These are phyloP conservation scores for Chenopodium formosanum DNA, from an alignment of 148 eudicot species.

Conservation along the genomic window DNA sequence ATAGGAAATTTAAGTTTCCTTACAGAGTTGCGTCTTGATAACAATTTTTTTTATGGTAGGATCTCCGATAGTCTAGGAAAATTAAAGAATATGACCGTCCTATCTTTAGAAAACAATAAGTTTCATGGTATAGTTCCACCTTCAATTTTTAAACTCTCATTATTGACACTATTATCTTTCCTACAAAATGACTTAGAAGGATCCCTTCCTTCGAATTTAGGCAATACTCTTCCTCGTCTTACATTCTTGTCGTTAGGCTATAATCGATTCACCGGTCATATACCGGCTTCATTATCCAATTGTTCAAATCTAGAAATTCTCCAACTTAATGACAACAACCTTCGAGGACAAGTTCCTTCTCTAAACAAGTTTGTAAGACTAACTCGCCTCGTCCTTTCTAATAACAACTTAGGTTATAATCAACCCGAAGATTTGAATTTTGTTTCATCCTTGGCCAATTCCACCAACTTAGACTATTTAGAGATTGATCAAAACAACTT, in stretches of 20 bases:
- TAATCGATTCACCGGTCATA: background rate
- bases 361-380: background rate
- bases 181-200: conserved; percentile 2
- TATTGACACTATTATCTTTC: background rate
- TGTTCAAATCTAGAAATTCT: conserved; percentile 2
- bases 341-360: conserved; percentile 29
- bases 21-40: background rate
- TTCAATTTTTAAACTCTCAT: conserved; percentile 16
- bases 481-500: conserved; percentile 21
- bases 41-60: background rate
- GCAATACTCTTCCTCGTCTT: conserved; percentile 1
- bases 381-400: background rate
- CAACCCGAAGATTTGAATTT: conserved; percentile 31
- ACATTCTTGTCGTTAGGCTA: background rate
- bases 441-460: conserved; percentile 30
- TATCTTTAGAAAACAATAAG: background rate
- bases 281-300: conserved; percentile 16
- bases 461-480: conserved; percentile 21
- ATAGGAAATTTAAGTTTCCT: conserved; percentile 25
- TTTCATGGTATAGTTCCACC: conserved; percentile 19
- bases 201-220: conserved; percentile 7
- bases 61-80: background rate
- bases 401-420: conserved; percentile 32
- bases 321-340: background rate
- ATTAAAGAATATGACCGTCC: background rate